These are phyloP conservation scores for Lasiodiplodia citricola DNA, from an alignment of 2,329 filamentous ascomycete species.

Conservation along the genomic window DNA sequence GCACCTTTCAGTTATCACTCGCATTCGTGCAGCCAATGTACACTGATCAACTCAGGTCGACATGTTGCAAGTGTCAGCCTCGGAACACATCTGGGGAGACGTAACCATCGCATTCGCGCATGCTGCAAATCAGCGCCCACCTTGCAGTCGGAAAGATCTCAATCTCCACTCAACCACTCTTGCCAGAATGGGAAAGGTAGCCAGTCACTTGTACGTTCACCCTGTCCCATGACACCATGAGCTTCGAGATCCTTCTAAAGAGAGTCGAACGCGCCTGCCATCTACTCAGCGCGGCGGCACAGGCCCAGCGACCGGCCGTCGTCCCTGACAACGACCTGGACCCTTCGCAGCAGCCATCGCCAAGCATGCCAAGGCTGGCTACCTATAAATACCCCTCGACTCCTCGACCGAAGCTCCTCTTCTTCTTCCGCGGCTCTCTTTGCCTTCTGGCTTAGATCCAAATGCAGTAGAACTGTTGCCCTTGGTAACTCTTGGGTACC, in stretches of 20 bases:
- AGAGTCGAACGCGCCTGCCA: not conserved
- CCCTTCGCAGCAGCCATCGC: no score
- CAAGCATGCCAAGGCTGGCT: not conserved
- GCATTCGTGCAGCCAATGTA: no score
- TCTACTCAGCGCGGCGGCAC: not conserved
- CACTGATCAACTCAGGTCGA: no score
- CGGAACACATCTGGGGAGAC: no score
- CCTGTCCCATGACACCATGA: not conserved
- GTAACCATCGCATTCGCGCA: fast-evolving
- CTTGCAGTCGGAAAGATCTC: no score
- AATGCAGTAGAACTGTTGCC: no score
- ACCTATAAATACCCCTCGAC: not conserved
- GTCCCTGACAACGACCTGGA: not conserved
- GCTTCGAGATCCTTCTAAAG: not conserved
- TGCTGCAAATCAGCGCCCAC: no score
- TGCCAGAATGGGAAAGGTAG: not conserved
- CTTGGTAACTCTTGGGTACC: no score
- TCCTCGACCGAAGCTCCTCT: not conserved
- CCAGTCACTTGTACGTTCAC: no score
- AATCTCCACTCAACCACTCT: no score
- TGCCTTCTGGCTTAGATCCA: not conserved
- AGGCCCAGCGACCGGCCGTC: not conserved
- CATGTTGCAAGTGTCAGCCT: no score
- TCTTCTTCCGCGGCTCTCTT: not conserved
- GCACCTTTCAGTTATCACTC: no score